Evolutionary conservation across 371 early-diverging fungal species (phyloP).

Genomic region (Mucor racemosus): DNA sequence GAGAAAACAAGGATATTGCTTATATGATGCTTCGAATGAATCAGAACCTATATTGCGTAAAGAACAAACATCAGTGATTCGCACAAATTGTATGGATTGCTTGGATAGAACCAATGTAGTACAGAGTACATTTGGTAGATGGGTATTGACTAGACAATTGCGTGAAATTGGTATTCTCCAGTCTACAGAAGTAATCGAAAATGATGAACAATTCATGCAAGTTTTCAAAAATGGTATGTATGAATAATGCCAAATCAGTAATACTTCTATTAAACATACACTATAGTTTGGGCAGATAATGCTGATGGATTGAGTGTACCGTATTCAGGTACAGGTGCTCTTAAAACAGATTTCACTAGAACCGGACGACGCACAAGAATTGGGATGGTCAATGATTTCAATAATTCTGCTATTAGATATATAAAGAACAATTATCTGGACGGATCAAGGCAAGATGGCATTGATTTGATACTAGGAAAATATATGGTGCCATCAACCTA

Average conservation of each 20-base stretch:
- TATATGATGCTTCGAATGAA: slow-evolving; percentile 14
- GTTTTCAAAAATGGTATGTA: slow-evolving; percentile 3
- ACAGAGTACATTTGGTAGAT: slow-evolving; percentile 88
- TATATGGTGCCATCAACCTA: slow-evolving; percentile 51
- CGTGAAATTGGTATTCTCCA: slow-evolving; percentile 66
- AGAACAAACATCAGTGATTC: slow-evolving; percentile 82
- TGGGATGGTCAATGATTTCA: slow-evolving; percentile 84
- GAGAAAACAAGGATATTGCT: slow-evolving; percentile 56
- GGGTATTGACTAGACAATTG: slow-evolving; percentile 69
- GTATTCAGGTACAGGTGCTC: slow-evolving; percentile 98
- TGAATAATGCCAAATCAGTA: no score
- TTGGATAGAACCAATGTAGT: slow-evolving; percentile 99
- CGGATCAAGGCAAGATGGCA: slow-evolving; percentile 87
- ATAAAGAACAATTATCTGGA: slow-evolving; percentile 92
- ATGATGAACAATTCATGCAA: slow-evolving; percentile 47
- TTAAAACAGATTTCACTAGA: slow-evolving; percentile 97
- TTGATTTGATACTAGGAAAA: slow-evolving; percentile 79
- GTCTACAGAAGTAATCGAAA: slow-evolving; percentile 63
- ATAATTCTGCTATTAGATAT: slow-evolving; percentile 85
- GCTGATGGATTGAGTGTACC: slow-evolving; percentile 96
- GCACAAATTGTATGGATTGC: slow-evolving; percentile 99
- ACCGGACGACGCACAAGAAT: slow-evolving; percentile 83
- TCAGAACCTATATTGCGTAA: not conserved
- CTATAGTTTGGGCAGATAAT: slow-evolving; percentile 96
- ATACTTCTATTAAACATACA: no score